Base-by-base conservation (phyloP, 2,329 filamentous ascomycete species). In the Neospermospora avenae region DNA sequence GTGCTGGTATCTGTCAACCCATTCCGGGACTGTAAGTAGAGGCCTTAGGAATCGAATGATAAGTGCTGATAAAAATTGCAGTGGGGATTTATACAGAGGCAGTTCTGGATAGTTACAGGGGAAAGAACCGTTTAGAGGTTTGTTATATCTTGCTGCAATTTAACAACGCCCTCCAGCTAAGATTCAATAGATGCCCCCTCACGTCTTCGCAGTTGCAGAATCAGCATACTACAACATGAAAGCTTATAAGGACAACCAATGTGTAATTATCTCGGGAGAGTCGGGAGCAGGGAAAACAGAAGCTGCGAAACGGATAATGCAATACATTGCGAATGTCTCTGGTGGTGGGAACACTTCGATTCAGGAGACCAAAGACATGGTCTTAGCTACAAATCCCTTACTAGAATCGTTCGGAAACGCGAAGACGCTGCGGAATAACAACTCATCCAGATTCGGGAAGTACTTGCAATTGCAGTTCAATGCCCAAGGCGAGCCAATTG, bases 171-270 rank as follows among this genome's bases (percentile, higher is more conserved):
- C 24, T 49, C 41, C 39, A 52, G 54, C 65, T 69, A 24, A 67
- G 24, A 25, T 44, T 20, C 20, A 24, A 58, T 70, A 70, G 79
- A 86, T 91, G 79, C 90, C 92, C 28, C 95, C 95, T 8, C 95
- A 99, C 76, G 95, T 99, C 68, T 99, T 97, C 75, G 93, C 92
- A 63, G 95, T 99, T 71, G 95, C 95, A 73, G 95, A 99, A 77
- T 89, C 93, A 7, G 77, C 93, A 58, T 99, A 99, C 80, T 98
- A 98, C 80, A 98, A 99, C 80, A 98, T 99, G 95, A 98, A 98
- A 76, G 93, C 93, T 49, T 99, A 99, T 81, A 91, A 91, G 72
- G 95, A 98, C 70, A 98, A 98, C 78, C 95, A 99, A 76, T 98
- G 95, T 78, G 93, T 99, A 68, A 99, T 99, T 76, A 99, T 99